A percentile compares a stretch with the other conserved stretches of the same genome.
Evolutionary conservation across 1,284 basidiomycete genomes (phyloP).

Genomic region (Cutaneotrichosporon sp.): DNA sequence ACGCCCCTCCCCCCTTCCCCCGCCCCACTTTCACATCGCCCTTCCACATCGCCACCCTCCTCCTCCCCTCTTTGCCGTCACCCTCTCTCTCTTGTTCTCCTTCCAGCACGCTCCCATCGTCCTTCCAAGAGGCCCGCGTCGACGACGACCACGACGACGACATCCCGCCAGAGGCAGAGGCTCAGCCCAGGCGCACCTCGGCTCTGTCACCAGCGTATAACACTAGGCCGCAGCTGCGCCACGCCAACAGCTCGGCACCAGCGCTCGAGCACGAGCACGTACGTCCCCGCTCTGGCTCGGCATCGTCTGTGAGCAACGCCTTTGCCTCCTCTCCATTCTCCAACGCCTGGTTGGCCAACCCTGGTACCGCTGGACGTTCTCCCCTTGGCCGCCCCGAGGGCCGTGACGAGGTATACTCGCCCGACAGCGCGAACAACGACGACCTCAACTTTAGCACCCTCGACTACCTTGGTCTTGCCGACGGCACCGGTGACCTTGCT

Average conservation of each 20-base stretch:
- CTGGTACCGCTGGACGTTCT: slow-evolving; percentile 33
- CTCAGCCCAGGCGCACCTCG: slow-evolving; percentile 33
- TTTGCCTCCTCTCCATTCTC: slow-evolving; percentile 85
- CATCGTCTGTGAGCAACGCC: slow-evolving; percentile 77
- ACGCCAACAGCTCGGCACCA: slow-evolving; percentile 66
- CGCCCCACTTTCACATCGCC: not conserved
- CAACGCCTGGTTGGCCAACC: slow-evolving; percentile 76
- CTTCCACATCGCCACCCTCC: not conserved
- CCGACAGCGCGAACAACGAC: slow-evolving; percentile 57
- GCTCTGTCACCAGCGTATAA: slow-evolving; percentile 43
- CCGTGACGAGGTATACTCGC: slow-evolving; percentile 62
- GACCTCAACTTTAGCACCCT: slow-evolving; percentile 90
- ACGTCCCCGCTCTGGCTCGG: slow-evolving; percentile 82
- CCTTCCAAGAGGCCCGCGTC: slow-evolving; percentile 37
- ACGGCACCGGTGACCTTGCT: slow-evolving; percentile 49
- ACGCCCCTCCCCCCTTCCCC: no score
- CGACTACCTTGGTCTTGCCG: slow-evolving; percentile 88
- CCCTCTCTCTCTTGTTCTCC: not conserved
- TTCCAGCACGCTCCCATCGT: slow-evolving; percentile 51
- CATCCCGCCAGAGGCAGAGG: slow-evolving; percentile 13
- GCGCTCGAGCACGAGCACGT: slow-evolving; percentile 63
- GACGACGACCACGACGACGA: slow-evolving; percentile 22
- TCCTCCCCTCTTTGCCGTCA: not conserved
- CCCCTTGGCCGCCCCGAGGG: slow-evolving; percentile 54
- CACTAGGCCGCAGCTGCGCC: slow-evolving; percentile 63